These are phyloP conservation scores for Daldinia eschscholtzii DNA, from an alignment of 2,329 filamentous ascomycete species.

Conservation along the genomic window DNA sequence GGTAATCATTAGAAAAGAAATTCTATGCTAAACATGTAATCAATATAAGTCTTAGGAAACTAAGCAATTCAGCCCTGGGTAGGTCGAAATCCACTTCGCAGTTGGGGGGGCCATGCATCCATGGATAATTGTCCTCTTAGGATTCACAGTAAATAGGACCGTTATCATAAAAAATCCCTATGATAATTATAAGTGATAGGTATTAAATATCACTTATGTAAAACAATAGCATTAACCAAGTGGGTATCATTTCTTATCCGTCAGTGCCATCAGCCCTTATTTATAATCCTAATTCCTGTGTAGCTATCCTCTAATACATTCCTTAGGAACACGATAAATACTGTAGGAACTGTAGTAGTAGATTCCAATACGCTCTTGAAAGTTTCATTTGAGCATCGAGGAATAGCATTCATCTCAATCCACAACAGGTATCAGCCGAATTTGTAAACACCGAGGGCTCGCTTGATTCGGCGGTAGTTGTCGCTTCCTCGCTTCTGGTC, in stretches of 20 bases:
- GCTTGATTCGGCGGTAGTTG: background rate
- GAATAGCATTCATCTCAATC: background rate
- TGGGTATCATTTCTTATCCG: slow-evolving; percentile 34
- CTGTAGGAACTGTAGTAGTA: background rate
- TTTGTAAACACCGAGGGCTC: background rate
- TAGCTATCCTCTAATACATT: background rate
- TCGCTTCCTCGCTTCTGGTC: background rate
- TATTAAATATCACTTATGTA: too few species aligned
- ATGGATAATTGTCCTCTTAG: too few species aligned
- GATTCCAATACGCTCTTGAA: background rate
- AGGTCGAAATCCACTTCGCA: too few species aligned
- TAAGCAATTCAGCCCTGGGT: too few species aligned
- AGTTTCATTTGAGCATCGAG: background rate
- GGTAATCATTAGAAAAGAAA: too few species aligned
- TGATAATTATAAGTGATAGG: too few species aligned
- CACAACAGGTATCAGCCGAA: background rate
- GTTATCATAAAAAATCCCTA: background rate
- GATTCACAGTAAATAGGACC: background rate
- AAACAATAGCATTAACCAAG: background rate
- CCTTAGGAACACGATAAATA: background rate
- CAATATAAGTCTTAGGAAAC: too few species aligned
- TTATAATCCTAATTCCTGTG: background rate
- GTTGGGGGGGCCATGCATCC: too few species aligned
- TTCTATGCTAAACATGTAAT: too few species aligned
- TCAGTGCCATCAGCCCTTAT: slow-evolving; percentile 3